Conservation (phyloP, 2,329 filamentous ascomycete species). For the Colletotrichum neosansevieriae region DNA sequence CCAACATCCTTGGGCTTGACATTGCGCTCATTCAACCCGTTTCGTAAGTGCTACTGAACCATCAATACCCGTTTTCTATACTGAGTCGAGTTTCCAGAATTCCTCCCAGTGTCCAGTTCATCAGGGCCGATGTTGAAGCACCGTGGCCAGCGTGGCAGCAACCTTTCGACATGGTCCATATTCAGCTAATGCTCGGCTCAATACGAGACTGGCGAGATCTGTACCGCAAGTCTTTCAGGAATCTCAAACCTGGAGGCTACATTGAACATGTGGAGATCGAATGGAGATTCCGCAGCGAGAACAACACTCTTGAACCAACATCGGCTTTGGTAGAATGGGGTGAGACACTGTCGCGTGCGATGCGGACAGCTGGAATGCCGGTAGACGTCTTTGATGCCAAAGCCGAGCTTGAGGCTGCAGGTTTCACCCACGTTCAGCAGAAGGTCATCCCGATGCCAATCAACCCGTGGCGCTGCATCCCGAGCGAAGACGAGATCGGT, state of each 20-base stretch:
- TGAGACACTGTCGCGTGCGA: constrained; percentile 74
- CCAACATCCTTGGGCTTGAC: constrained; percentile 53
- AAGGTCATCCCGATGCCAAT: constrained; percentile 76
- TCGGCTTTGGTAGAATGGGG: constrained; percentile 78
- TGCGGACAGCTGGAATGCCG: constrained; percentile 72
- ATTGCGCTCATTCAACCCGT: constrained; percentile 54
- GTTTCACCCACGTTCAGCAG: constrained; percentile 85
- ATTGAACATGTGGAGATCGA: constrained; percentile 94
- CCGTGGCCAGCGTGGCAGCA: constrained; percentile 67
- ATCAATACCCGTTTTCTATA: background rate
- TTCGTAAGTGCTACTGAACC: too few species aligned
- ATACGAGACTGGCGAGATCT: constrained; percentile 81
- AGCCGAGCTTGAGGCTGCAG: constrained; percentile 73
- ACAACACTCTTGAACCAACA: constrained; percentile 68
- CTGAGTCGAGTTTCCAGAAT: constrained; percentile 63
- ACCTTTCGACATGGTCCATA: constrained; percentile 85
- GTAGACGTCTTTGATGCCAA: constrained; percentile 67
- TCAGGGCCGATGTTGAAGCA: constrained; percentile 81
- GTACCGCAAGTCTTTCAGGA: constrained; percentile 71
- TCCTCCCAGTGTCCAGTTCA: constrained; percentile 76
- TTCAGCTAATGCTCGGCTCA: constrained; percentile 83
- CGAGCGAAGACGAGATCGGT: constrained; percentile 74
- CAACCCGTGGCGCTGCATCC: constrained; percentile 73
- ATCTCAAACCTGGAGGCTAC: constrained; percentile 82
- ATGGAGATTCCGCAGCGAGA: constrained; percentile 79